Evolutionary conservation across 495 filamentous ascomycete species (phyloP).

Genomic region (Tuber calosporum): DNA sequence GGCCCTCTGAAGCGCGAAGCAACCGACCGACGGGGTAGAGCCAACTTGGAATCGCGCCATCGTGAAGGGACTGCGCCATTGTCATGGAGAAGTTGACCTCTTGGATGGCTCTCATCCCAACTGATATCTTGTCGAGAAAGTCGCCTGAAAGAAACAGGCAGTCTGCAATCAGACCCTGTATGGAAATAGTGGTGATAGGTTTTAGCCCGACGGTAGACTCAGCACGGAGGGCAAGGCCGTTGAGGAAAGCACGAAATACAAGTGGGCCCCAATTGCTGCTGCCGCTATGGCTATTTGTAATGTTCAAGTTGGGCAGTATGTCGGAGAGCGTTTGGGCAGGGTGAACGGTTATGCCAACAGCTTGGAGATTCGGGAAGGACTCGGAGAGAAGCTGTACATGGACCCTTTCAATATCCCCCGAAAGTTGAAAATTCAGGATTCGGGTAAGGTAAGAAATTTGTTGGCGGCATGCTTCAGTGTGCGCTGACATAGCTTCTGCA

Average conservation of each 20-base stretch:
- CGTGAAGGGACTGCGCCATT: conserved; percentile 1
- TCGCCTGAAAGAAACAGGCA: not conserved
- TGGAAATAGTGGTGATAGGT: not conserved
- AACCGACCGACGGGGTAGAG: conserved; percentile 1
- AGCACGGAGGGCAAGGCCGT: not conserved
- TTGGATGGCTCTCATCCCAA: not conserved
- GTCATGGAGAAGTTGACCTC: not conserved
- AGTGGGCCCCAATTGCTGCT: conserved; percentile 2
- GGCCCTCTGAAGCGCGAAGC: not conserved
- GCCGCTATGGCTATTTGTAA: not conserved
- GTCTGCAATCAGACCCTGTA: not conserved
- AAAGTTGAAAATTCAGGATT: not conserved
- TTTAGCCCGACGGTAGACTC: not conserved
- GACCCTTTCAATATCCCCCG: not conserved
- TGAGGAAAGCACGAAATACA: not conserved
- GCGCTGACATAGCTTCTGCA: not conserved
- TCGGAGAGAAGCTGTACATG: not conserved
- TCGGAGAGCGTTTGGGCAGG: not conserved
- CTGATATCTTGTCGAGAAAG: not conserved
- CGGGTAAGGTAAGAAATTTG: not conserved
- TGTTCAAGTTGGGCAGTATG: not conserved
- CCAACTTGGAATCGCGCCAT: not conserved
- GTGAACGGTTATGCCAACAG: not conserved
- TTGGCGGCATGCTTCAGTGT: not conserved
- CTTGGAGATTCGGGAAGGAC: conserved; percentile 1